Conservation (phyloP, 2,329 filamentous ascomycete genomes). For the Diaporthe sp. region DNA sequence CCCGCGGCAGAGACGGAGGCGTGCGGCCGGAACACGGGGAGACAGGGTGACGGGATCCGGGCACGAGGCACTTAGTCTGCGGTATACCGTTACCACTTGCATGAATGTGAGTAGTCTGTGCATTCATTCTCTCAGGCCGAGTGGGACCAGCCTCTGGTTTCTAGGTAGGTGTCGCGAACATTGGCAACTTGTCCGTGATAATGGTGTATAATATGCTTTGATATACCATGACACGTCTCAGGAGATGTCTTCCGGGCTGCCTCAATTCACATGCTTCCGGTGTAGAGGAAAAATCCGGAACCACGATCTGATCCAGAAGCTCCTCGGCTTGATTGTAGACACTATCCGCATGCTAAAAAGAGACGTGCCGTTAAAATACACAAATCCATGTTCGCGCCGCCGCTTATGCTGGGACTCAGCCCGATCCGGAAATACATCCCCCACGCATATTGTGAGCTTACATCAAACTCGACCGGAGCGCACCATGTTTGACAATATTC, state of each 20-base stretch:
- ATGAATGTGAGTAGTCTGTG: background rate
- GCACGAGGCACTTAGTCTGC: background rate
- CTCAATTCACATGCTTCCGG: background rate
- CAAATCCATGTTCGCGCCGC: background rate
- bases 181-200: background rate
- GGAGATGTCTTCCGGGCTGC: background rate
- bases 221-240: constrained; percentile 3
- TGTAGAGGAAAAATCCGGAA: background rate
- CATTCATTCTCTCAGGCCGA: background rate
- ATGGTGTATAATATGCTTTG: background rate
- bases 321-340: background rate
- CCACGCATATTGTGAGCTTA: background rate
- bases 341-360: background rate
- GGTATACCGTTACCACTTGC: background rate
- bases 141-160: background rate
- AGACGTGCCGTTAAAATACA: background rate
- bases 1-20: constrained; percentile 17
- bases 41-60: background rate
- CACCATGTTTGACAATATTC: background rate
- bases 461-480: background rate
- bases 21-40: background rate
- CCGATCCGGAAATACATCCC: background rate
- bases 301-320: background rate
- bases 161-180: background rate
- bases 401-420: background rate